Conservation (phyloP, 805 yeast species). For the Nakazawaea anatomiae region DNA sequence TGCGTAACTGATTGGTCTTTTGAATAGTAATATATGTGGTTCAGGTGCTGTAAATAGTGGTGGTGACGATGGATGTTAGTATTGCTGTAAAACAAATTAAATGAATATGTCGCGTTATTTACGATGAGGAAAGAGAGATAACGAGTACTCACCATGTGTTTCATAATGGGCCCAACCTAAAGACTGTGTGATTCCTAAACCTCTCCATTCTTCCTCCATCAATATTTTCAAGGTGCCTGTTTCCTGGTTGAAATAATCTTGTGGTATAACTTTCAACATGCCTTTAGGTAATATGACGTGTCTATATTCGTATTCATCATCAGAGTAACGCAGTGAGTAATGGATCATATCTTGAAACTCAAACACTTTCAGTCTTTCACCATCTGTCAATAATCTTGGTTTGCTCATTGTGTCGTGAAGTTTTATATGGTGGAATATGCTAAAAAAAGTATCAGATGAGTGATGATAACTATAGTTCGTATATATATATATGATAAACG, state of each 20-base stretch:
- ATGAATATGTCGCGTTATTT: neutral
- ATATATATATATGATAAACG: too few relatives aligned
- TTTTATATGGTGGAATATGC: too few relatives aligned
- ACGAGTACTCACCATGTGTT: conserved; percentile 52
- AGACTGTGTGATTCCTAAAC: conserved; percentile 94
- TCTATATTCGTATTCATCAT: conserved; percentile 87
- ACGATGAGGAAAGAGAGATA: neutral
- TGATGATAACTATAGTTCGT: too few relatives aligned
- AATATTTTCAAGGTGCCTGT: conserved; percentile 90
- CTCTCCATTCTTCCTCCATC: conserved; percentile 97
- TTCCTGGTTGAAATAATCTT: conserved; percentile 88
- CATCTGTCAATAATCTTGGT: conserved; percentile 71
- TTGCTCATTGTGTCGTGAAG: conserved; percentile 30
- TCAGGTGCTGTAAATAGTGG: conserved; percentile 64
- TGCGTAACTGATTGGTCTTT: conserved; percentile 57
- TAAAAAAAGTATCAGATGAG: too few relatives aligned
- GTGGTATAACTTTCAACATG: conserved; percentile 90
- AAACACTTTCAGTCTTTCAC: conserved; percentile 79
- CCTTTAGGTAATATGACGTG: conserved; percentile 97
- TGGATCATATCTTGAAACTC: conserved; percentile 94
- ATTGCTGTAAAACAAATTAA: neutral
- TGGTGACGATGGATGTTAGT: neutral
- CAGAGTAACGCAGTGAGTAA: conserved; percentile 89
- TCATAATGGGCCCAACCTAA: conserved; percentile 98
- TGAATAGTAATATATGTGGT: conserved; percentile 90